These are phyloP conservation scores for Fusarium compactum DNA, from an alignment of 2,329 filamentous ascomycete genomes.

Conservation along the genomic window DNA sequence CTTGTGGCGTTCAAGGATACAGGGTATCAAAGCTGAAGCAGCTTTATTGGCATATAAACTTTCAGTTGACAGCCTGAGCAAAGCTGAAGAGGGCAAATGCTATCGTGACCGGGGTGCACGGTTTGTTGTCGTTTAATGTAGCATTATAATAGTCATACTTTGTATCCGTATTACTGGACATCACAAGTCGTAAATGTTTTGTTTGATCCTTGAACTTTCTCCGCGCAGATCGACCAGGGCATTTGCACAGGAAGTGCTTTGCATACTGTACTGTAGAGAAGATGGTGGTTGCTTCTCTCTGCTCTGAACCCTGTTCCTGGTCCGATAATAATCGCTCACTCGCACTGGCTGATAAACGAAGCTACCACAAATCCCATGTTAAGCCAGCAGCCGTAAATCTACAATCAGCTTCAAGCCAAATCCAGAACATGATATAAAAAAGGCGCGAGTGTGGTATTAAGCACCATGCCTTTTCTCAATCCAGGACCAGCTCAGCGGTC, in stretches of 20 bases:
- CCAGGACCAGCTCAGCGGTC: not conserved
- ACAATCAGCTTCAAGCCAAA: not conserved
- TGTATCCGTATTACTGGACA: not conserved
- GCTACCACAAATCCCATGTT: not conserved
- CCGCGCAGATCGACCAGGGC: slow-evolving; percentile 7
- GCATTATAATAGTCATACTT: not conserved
- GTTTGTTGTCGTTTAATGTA: not conserved
- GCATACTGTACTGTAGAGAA: slow-evolving; percentile 14
- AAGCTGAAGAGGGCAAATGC: not conserved
- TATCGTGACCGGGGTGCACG: not conserved
- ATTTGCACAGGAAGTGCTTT: slow-evolving; percentile 11
- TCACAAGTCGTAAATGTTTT: not conserved
- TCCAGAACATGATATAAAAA: not conserved
- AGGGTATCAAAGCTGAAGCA: not conserved
- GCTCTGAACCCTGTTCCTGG: slow-evolving; percentile 23
- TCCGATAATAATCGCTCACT: slow-evolving; percentile 13
- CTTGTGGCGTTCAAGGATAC: slow-evolving; percentile 16
- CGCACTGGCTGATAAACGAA: not conserved
- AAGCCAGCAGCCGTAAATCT: not conserved
- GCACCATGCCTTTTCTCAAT: not conserved
- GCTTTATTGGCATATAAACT: not conserved
- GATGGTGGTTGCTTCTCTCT: slow-evolving; percentile 30
- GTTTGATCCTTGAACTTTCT: slow-evolving; percentile 1
- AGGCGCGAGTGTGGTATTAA: not conserved
- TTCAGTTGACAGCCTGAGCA: not conserved